A percentile compares a stretch with the other conserved stretches of the same genome.
Conservation (phyloP, 1,284 basidiomycete species). For the Tylopilus sp. region DNA sequence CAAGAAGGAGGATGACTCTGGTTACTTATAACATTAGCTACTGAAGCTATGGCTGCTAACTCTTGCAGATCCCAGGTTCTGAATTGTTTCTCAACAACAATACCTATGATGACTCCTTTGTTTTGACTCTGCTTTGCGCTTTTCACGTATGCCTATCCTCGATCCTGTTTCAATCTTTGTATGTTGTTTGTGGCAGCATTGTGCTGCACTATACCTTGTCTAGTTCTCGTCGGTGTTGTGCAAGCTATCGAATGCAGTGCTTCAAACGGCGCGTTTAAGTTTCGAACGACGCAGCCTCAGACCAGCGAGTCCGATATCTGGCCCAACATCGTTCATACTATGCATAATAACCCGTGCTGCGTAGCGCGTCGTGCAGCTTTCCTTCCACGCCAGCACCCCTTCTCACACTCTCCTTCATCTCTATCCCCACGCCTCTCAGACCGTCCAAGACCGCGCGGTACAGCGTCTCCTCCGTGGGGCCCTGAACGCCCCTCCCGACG, state of each 20-base stretch:
- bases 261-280: neutral
- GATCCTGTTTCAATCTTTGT: neutral
- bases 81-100: neutral
- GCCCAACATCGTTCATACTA: too few relatives aligned
- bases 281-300: neutral
- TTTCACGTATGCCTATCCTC: neutral
- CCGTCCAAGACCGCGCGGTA: constrained; percentile 60
- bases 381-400: constrained; percentile 31
- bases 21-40: constrained; percentile 23
- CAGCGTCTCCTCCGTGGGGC: constrained; percentile 58
- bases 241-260: neutral
- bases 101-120: neutral
- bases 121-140: neutral
- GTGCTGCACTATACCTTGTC: constrained; percentile 16
- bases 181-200: constrained; percentile 14
- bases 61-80: neutral
- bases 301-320: neutral
- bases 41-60: neutral
- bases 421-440: constrained; percentile 60
- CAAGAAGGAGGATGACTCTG: constrained; percentile 28
- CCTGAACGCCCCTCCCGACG: constrained; percentile 55
- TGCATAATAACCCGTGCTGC: too few relatives aligned
- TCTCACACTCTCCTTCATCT: constrained; percentile 56
- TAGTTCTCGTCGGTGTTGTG: neutral
- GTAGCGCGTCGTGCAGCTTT: constrained; percentile 15